A percentile compares a stretch with the other conserved stretches of the same genome.
These are phyloP conservation scores for Erythrobasidium hasegawianum DNA, from an alignment of 1,284 basidiomycete genomes.

Conservation along the genomic window DNA sequence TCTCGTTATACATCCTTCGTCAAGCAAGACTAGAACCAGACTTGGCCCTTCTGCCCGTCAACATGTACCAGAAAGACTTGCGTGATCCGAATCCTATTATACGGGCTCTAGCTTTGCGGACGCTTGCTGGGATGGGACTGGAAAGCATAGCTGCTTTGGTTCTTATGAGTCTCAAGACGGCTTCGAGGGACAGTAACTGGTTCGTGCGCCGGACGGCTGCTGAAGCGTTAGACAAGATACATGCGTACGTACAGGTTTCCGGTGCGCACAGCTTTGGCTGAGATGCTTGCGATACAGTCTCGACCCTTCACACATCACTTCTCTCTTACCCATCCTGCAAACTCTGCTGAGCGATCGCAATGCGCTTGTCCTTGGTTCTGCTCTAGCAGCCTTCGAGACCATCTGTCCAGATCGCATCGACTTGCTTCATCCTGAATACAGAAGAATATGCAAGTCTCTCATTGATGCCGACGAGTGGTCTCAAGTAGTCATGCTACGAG, in stretches of 20 bases:
- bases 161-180: constrained; percentile 42
- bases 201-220: constrained; percentile 44
- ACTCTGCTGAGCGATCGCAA: constrained; percentile 55
- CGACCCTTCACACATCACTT: constrained; percentile 30
- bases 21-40: constrained; percentile 92
- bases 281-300: not conserved
- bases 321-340: constrained; percentile 29
- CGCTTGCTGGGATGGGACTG: constrained; percentile 43
- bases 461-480: constrained; percentile 96
- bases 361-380: constrained; percentile 80
- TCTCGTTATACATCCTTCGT: constrained; percentile 92
- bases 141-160: constrained; percentile 45
- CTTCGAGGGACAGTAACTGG: constrained; percentile 44
- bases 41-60: constrained; percentile 91
- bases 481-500: constrained; percentile 72
- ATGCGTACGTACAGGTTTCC: constrained; percentile 9
- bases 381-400: constrained; percentile 75
- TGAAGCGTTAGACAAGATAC: constrained; percentile 38
- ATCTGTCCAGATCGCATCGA: constrained; percentile 78
- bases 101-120: constrained; percentile 47
- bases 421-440: constrained; percentile 81
- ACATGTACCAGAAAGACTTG: constrained; percentile 97
- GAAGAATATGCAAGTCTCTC: constrained; percentile 75
- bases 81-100: constrained; percentile 80
- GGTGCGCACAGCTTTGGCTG: not conserved